Percentiles rank a stretch among this genome's conserved stretches.
phyloP scores from a whole-genome alignment of 441 rosid genomes.

The Macaranga tanarius region DNA sequence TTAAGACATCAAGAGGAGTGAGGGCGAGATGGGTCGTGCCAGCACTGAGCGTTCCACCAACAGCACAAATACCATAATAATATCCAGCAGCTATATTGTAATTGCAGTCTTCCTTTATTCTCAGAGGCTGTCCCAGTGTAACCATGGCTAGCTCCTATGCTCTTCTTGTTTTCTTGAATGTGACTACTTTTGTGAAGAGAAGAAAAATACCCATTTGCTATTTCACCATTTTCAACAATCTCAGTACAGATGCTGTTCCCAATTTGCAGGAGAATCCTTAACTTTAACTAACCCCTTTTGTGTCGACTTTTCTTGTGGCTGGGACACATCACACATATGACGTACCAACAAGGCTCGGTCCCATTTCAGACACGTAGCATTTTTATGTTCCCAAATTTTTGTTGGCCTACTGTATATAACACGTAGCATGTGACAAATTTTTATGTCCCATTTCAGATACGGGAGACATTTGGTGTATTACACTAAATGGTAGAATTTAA shows the following conservation, averaged over 20 bases:
- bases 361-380: not conserved
- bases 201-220: not conserved
- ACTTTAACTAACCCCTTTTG: too few relatives aligned
- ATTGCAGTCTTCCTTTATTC: slow-evolving; percentile 21
- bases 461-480: too few relatives aligned
- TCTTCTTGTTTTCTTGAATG: not conserved
- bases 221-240: too few relatives aligned
- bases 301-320: not conserved
- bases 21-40: slow-evolving; percentile 65
- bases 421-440: too few relatives aligned
- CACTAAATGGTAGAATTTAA: too few relatives aligned
- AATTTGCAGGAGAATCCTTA: not conserved
- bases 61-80: slow-evolving; percentile 52
- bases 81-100: slow-evolving; percentile 30
- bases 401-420: too few relatives aligned
- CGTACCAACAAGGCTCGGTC: not conserved
- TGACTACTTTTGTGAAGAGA: not conserved
- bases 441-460: too few relatives aligned
- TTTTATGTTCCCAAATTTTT: not conserved
- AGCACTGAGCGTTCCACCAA: slow-evolving; percentile 79
- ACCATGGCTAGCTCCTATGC: not conserved
- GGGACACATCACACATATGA: too few relatives aligned
- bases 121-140: not conserved
- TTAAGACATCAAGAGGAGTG: slow-evolving; percentile 78
- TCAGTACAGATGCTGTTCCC: not conserved